Evolutionary conservation across 345 rosid species (phyloP).

Genomic region (Bruguiera sexangula): DNA sequence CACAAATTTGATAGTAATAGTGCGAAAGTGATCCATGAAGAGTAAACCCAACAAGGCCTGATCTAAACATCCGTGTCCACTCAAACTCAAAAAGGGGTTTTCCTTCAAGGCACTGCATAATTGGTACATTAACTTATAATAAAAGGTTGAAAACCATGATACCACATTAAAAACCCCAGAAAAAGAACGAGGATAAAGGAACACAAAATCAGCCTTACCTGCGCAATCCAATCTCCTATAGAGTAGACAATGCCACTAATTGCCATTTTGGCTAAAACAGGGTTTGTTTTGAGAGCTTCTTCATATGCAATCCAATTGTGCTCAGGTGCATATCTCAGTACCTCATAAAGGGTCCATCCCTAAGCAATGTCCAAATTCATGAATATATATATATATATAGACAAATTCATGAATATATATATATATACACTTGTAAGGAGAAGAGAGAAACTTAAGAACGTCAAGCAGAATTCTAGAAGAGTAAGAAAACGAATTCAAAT

Average conservation of each 20-base stretch:
- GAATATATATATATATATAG: background rate
- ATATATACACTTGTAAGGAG: too few relatives aligned
- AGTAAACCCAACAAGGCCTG: constrained; percentile 88
- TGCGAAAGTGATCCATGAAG: constrained; percentile 97
- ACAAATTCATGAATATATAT: background rate
- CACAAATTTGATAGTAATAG: constrained; percentile 83
- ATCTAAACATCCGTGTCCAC: constrained; percentile 60
- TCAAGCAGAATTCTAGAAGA: too few relatives aligned
- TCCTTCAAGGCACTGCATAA: constrained; percentile 79
- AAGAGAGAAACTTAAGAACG: too few relatives aligned
- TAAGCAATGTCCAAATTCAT: constrained; percentile 19
- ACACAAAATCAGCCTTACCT: constrained; percentile 38
- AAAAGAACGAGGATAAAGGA: background rate
- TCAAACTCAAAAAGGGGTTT: constrained; percentile 77
- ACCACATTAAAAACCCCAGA: background rate
- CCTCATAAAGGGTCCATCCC: constrained; percentile 97
- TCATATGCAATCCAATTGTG: constrained; percentile 97
- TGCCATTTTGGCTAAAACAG: constrained; percentile 93
- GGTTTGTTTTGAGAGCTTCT: constrained; percentile 74
- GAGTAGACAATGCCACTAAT: constrained; percentile 87
- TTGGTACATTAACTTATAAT: background rate
- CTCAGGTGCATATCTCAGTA: constrained; percentile 73
- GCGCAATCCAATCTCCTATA: constrained; percentile 96
- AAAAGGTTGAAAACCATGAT: constrained; percentile 1
- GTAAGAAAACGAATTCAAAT: too few relatives aligned